phyloP scores from a whole-genome alignment of 768 basidiomycete genomes.

The Imleria badia region DNA sequence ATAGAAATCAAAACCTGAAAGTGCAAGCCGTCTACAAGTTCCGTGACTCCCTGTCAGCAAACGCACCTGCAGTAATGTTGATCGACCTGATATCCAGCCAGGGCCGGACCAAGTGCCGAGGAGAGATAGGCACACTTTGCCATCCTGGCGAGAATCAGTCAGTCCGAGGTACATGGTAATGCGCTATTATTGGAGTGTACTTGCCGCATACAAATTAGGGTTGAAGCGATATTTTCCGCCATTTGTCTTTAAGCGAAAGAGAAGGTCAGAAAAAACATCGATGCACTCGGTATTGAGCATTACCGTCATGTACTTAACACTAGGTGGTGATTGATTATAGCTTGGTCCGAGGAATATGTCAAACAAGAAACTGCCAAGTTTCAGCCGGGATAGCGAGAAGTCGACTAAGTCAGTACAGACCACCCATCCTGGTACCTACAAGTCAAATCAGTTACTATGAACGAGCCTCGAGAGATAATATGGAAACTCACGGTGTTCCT shows the following conservation, averaged over 20 bases:
- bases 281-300: not conserved
- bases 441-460: slow-evolving; percentile 4
- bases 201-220: slow-evolving; percentile 89
- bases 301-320: slow-evolving; percentile 66
- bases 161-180: not conserved
- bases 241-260: slow-evolving; percentile 55
- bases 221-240: slow-evolving; percentile 91
- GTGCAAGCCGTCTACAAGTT: not conserved
- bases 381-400: slow-evolving; percentile 3
- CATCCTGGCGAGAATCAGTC: slow-evolving; percentile 54
- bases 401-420: slow-evolving; percentile 40
- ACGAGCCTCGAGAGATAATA: not conserved
- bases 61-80: slow-evolving; percentile 80
- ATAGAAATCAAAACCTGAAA: slow-evolving; percentile 82
- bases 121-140: slow-evolving; percentile 91
- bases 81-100: slow-evolving; percentile 89
- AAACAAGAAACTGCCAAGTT: slow-evolving; percentile 59
- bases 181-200: slow-evolving; percentile 20
- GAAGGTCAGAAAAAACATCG: slow-evolving; percentile 10
- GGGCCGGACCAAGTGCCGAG: slow-evolving; percentile 93
- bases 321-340: slow-evolving; percentile 86
- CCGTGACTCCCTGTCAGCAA: not conserved
- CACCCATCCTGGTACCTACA: slow-evolving; percentile 87
- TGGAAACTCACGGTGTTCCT: slow-evolving; percentile 76
- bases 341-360: slow-evolving; percentile 91